Conservation (phyloP, 2,329 filamentous ascomycete genomes). For the Lecanicillium sp. region DNA sequence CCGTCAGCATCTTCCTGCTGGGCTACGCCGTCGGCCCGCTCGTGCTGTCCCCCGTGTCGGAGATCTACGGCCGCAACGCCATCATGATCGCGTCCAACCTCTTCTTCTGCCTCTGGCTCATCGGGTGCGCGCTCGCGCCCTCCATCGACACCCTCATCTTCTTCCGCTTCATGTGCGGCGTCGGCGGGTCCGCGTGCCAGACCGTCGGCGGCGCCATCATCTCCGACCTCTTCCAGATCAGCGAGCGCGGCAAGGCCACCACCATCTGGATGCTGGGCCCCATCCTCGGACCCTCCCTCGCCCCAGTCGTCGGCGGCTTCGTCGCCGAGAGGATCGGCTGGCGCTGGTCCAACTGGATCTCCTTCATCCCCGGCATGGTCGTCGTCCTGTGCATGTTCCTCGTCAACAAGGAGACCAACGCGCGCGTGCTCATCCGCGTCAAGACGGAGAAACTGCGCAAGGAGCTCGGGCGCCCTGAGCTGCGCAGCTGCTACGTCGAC, state of each 20-base stretch:
- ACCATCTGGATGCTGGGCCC: conserved; percentile 51
- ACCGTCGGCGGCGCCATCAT: conserved; percentile 51
- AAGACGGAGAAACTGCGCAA: conserved; percentile 40
- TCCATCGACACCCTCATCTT: conserved; percentile 47
- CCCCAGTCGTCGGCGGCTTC: conserved; percentile 44
- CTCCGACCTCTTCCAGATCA: conserved; percentile 45
- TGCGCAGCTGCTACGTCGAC: conserved; percentile 41
- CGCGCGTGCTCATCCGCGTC: conserved; percentile 42
- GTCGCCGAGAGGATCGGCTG: conserved; percentile 43
- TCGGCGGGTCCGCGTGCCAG: conserved; percentile 50
- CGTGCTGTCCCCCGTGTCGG: conserved; percentile 51
- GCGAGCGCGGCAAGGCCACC: conserved; percentile 41
- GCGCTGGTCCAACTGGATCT: conserved; percentile 49
- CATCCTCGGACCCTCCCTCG: conserved; percentile 46
- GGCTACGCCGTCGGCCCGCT: conserved; percentile 54
- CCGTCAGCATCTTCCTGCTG: conserved; percentile 56
- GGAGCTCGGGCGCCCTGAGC: conserved; percentile 37
- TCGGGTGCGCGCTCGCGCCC: conserved; percentile 58
- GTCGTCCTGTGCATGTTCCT: conserved; percentile 22
- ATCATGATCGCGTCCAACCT: conserved; percentile 52
- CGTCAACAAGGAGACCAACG: conserved; percentile 34
- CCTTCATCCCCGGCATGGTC: conserved; percentile 37
- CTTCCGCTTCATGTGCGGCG: conserved; percentile 54
- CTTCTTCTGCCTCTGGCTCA: conserved; percentile 56
- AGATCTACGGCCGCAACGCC: conserved; percentile 57